Conservation (phyloP, 2,329 filamentous ascomycete genomes). For the Diaporthe capsici region DNA sequence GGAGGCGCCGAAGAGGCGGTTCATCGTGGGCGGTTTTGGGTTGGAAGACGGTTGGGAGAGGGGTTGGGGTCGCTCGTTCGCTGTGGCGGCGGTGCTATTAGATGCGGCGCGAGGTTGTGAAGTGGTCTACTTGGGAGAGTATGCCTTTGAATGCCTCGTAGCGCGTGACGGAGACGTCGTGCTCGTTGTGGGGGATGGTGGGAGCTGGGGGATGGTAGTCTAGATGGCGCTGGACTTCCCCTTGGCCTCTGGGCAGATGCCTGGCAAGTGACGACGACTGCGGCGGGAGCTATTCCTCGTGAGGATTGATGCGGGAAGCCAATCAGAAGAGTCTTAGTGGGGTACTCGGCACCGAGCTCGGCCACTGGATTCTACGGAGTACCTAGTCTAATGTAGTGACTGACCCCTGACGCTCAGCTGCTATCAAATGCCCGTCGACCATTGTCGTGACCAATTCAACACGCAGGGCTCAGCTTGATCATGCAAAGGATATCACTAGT, state of each 20-base stretch:
- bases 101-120: neutral
- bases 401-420: neutral
- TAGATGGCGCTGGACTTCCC: neutral
- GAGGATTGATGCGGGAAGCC: neutral
- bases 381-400: neutral
- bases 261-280: constrained; percentile 29
- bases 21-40: constrained; percentile 71
- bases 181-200: constrained; percentile 5
- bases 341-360: constrained; percentile 7
- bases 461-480: neutral
- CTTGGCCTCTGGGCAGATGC: constrained; percentile 3
- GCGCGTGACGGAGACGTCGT: neutral
- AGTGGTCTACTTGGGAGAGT: neutral
- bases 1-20: constrained; percentile 94
- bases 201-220: neutral
- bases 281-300: neutral
- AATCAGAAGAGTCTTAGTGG: neutral
- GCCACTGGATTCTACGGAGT: neutral
- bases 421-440: neutral
- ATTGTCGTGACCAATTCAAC: neutral
- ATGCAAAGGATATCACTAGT: neutral
- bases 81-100: neutral
- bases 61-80: neutral
- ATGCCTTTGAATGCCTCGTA: neutral
- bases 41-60: neutral